Evolutionary conservation across 176 grass and related monocot species (phyloP), one percentile per base, ranked within the genome.

Genomic region (Carex littledalei): DNA sequence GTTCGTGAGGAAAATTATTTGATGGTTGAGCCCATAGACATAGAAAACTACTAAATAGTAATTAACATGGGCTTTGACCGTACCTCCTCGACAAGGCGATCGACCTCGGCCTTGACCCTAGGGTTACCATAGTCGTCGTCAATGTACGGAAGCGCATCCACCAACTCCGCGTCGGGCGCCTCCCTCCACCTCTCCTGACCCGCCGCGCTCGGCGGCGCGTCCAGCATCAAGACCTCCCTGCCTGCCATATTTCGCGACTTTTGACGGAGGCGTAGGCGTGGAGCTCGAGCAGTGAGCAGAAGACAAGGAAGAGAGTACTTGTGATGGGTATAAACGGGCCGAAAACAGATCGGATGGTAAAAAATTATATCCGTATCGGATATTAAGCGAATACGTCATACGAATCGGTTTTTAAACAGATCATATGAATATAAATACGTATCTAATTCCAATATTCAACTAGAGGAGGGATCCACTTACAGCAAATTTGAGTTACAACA

Each of bases 61-160:
- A 83, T 31, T 26, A 53, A 67, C n/a, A 83, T 18, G 60, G 35
- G 14, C 68, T 32, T 68, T 32, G n/a, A 31, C 15, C 43, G 9
- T 29, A 83, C 81, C 81, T 99, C 96, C 85, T 94, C 90, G 0
- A 95, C 93, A 71, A 99, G 91, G 59, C 85, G 90, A 72, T 99
- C 91, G 0, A 99, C 93, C 69, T 99, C 96, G 41, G 61, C 88
- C 90, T 94, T 94, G 57, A 99, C 93, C n/a, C 88, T 83, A 10
- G 87, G 85, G 9, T 99, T 85, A 17, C 93, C 93, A 81, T 99
- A 99, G 90, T 99, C 96, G 55, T 87, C 93, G 84, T 99, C 96
- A 78, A 99, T 92, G 93, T 99, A 99, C 34, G 96, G 96, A 71
- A 99, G 84, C 88, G 93, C 96, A 69, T 99, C 96, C 2, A 99